Base-by-base conservation (phyloP, 1,284 basidiomycete genomes). In the Rhodotorula sp. region DNA sequence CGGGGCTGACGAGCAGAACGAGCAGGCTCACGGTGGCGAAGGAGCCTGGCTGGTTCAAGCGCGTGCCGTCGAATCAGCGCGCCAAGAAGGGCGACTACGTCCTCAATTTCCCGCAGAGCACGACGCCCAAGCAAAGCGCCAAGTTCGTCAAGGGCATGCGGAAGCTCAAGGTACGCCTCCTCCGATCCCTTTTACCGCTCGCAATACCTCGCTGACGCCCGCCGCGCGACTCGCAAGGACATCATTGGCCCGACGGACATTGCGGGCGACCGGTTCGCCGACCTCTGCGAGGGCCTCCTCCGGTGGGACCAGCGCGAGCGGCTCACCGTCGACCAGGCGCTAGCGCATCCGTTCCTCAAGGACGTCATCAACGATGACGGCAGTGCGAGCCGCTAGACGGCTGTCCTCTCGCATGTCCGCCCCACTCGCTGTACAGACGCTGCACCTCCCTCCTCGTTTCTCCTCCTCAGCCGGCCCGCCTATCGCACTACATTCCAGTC, bases 131-230 rank as follows among this genome's bases (percentile, higher is more conserved):
- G 79, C 91, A 94, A 80, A 95, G 92, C 82, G 90, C 89, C 83
- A 97, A 94, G 82, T 97, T 97, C 80, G 95, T 99, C 50, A 89
- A 90, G 69, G 88, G 89, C 50, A 94, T 95, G 80, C 89, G 90
- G 79, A 84, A 87, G 67, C 83, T 99, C 57, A 83, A 86, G 83
- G 91, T 92, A 77, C 77, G 87, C 84, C 54, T 48, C 29, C 25
- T 12, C 66, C 29, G 22, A n/a, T n/a, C 22, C 4, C n/a, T 15
- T 44, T 39, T n/a, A 34, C 15, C 39, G 41, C 51, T 36, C n/a
- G 21, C n/a, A 10, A 29, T 6, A 27, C 7, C 19, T 13, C 13
- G 1, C 39, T 13, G 25, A 58, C 29, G 27, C 50, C n/a, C 51
- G 12, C 37, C 32, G 17, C 0, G 19, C n/a, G 44, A 17, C 7